Evolutionary conservation across 306 rosid species (phyloP).

Genomic region (Nissolia schottii): DNA sequence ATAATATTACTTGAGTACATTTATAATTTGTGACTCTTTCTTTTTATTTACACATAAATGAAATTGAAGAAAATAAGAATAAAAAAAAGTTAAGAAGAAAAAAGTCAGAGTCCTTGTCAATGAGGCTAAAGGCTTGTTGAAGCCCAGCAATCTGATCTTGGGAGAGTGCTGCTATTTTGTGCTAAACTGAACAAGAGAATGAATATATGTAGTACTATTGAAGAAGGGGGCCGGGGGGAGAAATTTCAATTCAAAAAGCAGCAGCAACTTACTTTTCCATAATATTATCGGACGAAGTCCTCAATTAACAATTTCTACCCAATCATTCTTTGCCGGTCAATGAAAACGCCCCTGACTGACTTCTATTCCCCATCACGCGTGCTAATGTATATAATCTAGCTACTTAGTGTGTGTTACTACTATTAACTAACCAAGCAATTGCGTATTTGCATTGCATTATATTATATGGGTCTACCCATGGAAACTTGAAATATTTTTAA

Average conservation of each 20-base stretch:
- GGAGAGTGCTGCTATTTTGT: constrained; percentile 40
- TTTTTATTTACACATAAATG: background rate
- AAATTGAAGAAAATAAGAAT: background rate
- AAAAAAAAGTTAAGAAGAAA: background rate
- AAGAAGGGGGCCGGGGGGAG: background rate
- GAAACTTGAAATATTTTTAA: too few species aligned
- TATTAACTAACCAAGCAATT: too few species aligned
- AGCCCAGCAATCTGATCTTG: constrained; percentile 71
- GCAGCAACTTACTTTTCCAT: constrained; percentile 11
- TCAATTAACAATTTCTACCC: background rate
- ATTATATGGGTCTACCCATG: too few species aligned
- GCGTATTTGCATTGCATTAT: too few species aligned
- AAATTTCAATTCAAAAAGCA: constrained; percentile 6
- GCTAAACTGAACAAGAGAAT: background rate
- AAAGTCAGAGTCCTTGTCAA: constrained; percentile 52
- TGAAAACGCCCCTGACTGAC: too few species aligned
- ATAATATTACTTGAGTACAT: too few species aligned
- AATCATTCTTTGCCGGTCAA: background rate
- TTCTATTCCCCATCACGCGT: too few species aligned
- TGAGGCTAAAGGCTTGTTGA: constrained; percentile 61
- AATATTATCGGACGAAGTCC: background rate
- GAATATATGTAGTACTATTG: too few species aligned
- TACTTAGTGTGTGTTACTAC: too few species aligned
- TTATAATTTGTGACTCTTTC: too few species aligned
- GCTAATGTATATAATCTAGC: too few species aligned